Conservation (phyloP, 2,329 filamentous ascomycete species). For the Passalora sequoiae region DNA sequence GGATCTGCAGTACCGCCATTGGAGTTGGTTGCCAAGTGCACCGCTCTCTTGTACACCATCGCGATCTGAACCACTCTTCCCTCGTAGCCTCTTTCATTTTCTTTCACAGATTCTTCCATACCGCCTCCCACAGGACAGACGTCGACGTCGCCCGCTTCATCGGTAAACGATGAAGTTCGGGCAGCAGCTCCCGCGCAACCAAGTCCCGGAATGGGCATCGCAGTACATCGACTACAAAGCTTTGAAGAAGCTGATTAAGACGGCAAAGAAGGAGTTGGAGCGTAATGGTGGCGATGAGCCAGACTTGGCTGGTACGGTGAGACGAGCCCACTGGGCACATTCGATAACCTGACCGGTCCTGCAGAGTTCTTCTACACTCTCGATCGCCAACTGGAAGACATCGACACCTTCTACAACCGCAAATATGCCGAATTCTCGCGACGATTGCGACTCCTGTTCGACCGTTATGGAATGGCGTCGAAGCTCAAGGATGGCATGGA, state of each 20-base stretch:
- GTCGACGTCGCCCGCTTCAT: no score
- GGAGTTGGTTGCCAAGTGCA: no score
- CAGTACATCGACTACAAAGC: conserved; percentile 86
- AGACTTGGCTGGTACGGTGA: conserved; percentile 79
- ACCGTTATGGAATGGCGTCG: conserved; percentile 72
- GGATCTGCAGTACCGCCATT: no score
- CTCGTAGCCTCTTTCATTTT: no score
- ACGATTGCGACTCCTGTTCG: conserved; percentile 77
- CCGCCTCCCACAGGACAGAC: no score
- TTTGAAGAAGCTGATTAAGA: conserved; percentile 92
- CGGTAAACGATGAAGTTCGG: conserved; percentile 38
- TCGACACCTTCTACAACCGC: conserved; percentile 95
- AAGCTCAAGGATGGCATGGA: conserved; percentile 70
- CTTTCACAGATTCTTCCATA: no score
- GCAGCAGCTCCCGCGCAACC: conserved; percentile 65
- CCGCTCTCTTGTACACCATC: no score
- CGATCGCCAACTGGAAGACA: conserved; percentile 94
- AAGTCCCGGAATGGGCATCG: conserved; percentile 80
- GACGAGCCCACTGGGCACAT: conserved; percentile 14
- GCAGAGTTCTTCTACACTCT: conserved; percentile 94
- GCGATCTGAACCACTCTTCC: no score
- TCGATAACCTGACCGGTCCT: conserved; percentile 25
- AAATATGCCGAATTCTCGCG: conserved; percentile 82
- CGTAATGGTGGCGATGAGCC: conserved; percentile 60
- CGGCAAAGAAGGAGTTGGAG: conserved; percentile 50